Percentiles rank a stretch among this genome's conserved stretches.
Conservation (phyloP, 768 basidiomycete species). For the Boletus insuetus region DNA sequence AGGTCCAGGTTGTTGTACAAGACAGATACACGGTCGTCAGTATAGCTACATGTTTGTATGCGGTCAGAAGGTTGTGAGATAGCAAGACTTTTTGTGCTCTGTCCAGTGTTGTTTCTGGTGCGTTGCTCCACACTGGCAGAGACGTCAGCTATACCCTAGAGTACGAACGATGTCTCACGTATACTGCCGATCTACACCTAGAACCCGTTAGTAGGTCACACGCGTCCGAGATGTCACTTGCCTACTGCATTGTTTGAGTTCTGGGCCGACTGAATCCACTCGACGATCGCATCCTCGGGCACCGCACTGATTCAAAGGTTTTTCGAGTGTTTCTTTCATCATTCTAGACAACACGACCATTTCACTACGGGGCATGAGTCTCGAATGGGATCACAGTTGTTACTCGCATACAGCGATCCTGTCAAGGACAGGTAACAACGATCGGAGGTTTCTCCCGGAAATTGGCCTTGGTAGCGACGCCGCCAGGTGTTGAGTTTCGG, state of each 20-base stretch:
- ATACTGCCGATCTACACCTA: constrained; percentile 43
- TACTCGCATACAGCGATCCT: constrained; percentile 26
- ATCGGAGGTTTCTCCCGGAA: constrained; percentile 34
- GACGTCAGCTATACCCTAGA: not conserved
- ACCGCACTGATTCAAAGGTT: constrained; percentile 32
- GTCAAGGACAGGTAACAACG: constrained; percentile 36
- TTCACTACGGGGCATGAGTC: constrained; percentile 17
- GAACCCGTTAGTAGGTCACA: not conserved
- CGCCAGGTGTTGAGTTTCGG: constrained; percentile 35
- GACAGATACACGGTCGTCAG: not conserved
- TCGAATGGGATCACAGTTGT: not conserved
- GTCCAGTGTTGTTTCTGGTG: constrained; percentile 40
- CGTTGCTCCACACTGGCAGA: constrained; percentile 31
- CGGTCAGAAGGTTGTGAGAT: constrained; percentile 31
- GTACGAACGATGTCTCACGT: constrained; percentile 31
- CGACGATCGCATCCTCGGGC: constrained; percentile 26
- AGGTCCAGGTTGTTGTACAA: not conserved
- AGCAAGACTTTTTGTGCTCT: constrained; percentile 35
- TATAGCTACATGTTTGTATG: not conserved
- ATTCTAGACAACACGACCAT: constrained; percentile 27
- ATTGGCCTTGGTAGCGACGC: constrained; percentile 24
- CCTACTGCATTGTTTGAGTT: constrained; percentile 39
- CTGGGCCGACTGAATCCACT: constrained; percentile 8
- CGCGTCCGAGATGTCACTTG: constrained; percentile 9
- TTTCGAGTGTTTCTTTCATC: constrained; percentile 32